phyloP scores from a whole-genome alignment of 345 rosid genomes.

The Camelina laxa region DNA sequence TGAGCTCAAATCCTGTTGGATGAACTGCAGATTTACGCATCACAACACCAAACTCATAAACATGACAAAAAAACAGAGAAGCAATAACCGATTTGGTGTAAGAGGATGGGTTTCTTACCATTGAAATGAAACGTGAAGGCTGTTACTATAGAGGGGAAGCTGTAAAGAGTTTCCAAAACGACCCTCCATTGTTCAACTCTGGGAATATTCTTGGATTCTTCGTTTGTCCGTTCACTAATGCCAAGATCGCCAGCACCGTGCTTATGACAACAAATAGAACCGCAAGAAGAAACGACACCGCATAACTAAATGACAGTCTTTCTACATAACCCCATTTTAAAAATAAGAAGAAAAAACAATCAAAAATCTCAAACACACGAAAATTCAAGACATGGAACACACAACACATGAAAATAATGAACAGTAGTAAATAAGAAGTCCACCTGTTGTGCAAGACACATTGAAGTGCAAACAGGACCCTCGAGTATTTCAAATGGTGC shows the following conservation, averaged over 20 bases:
- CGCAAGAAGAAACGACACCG: slow-evolving; percentile 53
- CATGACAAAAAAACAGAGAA: slow-evolving; percentile 16
- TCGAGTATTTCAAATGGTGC: slow-evolving; percentile 97
- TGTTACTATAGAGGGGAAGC: slow-evolving; percentile 85
- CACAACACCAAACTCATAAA: slow-evolving; percentile 19
- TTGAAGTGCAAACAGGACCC: slow-evolving; percentile 89
- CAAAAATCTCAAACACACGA: slow-evolving; percentile 5
- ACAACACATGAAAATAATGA: background rate
- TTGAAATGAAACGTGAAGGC: slow-evolving; percentile 96
- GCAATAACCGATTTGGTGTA: background rate
- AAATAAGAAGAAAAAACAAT: background rate
- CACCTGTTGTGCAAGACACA: slow-evolving; percentile 98
- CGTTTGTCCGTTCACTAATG: slow-evolving; percentile 63
- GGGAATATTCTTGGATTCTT: slow-evolving; percentile 71
- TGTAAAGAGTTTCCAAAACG: slow-evolving; percentile 82
- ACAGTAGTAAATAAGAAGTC: slow-evolving; percentile 25
- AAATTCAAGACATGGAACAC: slow-evolving; percentile 21
- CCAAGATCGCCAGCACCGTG: slow-evolving; percentile 63
- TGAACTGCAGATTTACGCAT: slow-evolving; percentile 59
- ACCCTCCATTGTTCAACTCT: slow-evolving; percentile 49
- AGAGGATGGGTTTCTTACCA: slow-evolving; percentile 49
- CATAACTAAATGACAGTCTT: slow-evolving; percentile 38
- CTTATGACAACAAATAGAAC: slow-evolving; percentile 73
- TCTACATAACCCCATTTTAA: slow-evolving; percentile 21
- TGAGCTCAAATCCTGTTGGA: slow-evolving; percentile 78